Base-by-base conservation (phyloP, 2,329 filamentous ascomycete species). In the Penicillium sp. region DNA sequence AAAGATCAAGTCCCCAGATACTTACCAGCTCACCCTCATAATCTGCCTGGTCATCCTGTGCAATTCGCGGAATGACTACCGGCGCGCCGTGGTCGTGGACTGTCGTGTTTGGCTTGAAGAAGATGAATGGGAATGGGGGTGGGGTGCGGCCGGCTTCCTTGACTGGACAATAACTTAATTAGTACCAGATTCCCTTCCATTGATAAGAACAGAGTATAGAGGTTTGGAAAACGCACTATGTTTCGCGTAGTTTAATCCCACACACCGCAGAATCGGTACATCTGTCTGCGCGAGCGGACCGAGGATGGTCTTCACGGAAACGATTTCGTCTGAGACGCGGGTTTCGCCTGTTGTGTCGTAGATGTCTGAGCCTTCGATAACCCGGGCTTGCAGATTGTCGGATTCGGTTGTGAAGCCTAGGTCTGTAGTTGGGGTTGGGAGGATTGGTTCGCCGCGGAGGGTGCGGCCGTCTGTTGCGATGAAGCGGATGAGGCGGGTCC, bases 21-120 rank as follows among this genome's bases (percentile, higher is more conserved):
- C 43, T 26, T 26, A 89, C 85, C 11, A 91, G 78, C 74, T 91
- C 87, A 66, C 85, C 88, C 72, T 91, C 87, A 70, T 90, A 90
- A 72, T 91, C 88, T 0, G 84, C 83, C 13, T 74, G 74, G 30
- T 78, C 79, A 53, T 84, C 76, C 70, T 89, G 87, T 0, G 85
- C 86, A 53, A 87, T 75, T 7, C 74, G 67, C 9, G 84, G 84
- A 45, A 91, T 78, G 2, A 84, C 83, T 41, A 89, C 84, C 0
- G 81, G 74, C 53, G 83, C 81, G 2, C 74, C 76, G 1, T 86
- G 86, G 9, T 86, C 86, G 1, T 79, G 70, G 8, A 90, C 76
- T 1, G 85, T 75, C 3, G 85, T 88, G 8, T 76, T 69, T 8
- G 87, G 86, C 68, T 89, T 89, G 74, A 85, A 84, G 71, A 90